Percentiles rank a stretch among this genome's conserved stretches.
Conservation (phyloP, 163 green algal species). For the Chloroidium sp. region DNA sequence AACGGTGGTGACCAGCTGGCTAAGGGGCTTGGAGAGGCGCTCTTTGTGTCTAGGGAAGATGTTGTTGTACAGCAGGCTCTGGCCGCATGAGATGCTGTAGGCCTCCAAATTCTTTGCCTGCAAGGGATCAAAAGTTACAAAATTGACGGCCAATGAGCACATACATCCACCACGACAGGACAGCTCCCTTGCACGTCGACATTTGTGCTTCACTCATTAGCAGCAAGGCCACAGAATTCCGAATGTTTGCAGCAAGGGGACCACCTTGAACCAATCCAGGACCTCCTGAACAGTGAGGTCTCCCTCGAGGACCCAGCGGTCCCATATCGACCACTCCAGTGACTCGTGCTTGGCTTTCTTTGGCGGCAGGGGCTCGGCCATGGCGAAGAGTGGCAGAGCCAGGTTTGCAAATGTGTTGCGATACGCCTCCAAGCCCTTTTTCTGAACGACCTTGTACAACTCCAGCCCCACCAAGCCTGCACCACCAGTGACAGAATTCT, state of each 20-base stretch:
- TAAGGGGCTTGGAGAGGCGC: conserved; percentile 79
- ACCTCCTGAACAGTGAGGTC: conserved; percentile 89
- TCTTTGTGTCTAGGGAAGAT: conserved; percentile 98
- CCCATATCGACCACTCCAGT: conserved; percentile 89
- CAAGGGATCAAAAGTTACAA: neutral
- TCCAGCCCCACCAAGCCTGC: conserved; percentile 92
- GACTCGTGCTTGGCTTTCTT: conserved; percentile 55
- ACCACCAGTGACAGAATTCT: neutral
- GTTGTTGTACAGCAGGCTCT: conserved; percentile 94
- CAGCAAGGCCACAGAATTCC: no score
- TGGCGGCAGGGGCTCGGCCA: conserved; percentile 87
- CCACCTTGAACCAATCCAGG: conserved; percentile 62
- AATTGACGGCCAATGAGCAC: neutral
- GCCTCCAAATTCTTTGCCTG: conserved; percentile 46
- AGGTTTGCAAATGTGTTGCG: conserved; percentile 98
- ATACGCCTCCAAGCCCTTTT: conserved; percentile 72
- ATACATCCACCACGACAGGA: conserved; percentile 73
- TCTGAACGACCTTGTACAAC: conserved; percentile 86
- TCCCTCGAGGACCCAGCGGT: conserved; percentile 93
- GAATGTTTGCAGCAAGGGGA: no score
- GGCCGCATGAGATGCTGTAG: conserved; percentile 88
- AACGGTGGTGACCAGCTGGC: conserved; percentile 61
- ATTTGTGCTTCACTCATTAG: no score
- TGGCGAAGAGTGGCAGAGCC: conserved; percentile 93
- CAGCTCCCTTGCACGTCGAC: neutral